Conservation (phyloP, 1,139 yeast species). For the Kodamaea arcana region DNA sequence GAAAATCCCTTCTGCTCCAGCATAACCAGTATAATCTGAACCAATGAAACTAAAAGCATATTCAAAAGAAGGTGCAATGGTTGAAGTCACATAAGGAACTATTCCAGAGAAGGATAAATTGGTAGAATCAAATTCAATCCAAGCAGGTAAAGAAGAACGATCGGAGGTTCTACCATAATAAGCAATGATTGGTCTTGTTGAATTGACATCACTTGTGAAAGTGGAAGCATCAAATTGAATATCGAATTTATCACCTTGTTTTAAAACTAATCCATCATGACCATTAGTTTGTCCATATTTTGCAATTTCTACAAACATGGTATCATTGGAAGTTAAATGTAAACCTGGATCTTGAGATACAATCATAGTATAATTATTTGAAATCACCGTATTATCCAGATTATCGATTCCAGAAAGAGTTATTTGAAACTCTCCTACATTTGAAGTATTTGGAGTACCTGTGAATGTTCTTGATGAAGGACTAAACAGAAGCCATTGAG, state of each 20-base stretch:
- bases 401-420: constrained; percentile 64
- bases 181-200: constrained; percentile 49
- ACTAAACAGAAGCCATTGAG: constrained; percentile 79
- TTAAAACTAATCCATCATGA: constrained; percentile 63
- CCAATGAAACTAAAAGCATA: constrained; percentile 77
- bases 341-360: constrained; percentile 56
- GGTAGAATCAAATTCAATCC: constrained; percentile 69
- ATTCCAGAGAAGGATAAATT: constrained; percentile 75
- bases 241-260: constrained; percentile 62
- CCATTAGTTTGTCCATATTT: constrained; percentile 70
- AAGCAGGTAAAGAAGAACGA: constrained; percentile 84
- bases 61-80: constrained; percentile 78
- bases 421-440: constrained; percentile 44
- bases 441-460: constrained; percentile 59
- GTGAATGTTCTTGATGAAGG: constrained; percentile 52
- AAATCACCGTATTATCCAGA: constrained; percentile 38
- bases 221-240: constrained; percentile 58
- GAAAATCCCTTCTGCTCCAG: constrained; percentile 71
- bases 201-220: constrained; percentile 45
- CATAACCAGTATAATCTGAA: constrained; percentile 69
- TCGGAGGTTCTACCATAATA: constrained; percentile 81
- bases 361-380: constrained; percentile 52
- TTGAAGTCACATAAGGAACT: constrained; percentile 81
- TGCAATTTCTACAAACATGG: constrained; percentile 49
- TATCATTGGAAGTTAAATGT: constrained; percentile 31